Percentiles rank a stretch among this genome's conserved stretches.
phyloP scores from a whole-genome alignment of 2,329 filamentous ascomycete genomes.

The Colletotrichum neosansevieriae region DNA sequence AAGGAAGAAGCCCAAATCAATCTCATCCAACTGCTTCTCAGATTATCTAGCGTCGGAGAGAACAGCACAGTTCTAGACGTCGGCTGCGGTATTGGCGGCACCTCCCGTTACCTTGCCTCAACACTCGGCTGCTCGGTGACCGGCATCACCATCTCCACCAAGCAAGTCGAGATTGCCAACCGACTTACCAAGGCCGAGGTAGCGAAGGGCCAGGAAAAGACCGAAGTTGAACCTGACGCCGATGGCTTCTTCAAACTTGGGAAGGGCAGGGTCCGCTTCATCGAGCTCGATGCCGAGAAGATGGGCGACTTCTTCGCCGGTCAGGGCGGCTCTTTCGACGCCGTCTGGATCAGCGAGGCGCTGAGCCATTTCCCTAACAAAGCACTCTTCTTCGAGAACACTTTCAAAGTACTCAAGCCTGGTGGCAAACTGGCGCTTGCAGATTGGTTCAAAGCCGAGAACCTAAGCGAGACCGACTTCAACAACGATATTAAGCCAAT shows the following conservation, averaged over 20 bases:
- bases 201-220: constrained; percentile 21
- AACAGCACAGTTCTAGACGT: constrained; percentile 64
- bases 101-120: constrained; percentile 66
- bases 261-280: constrained; percentile 62
- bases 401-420: constrained; percentile 58
- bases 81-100: constrained; percentile 72
- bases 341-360: constrained; percentile 73
- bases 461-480: constrained; percentile 57
- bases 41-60: constrained; percentile 48
- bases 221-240: constrained; percentile 40
- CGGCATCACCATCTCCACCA: constrained; percentile 70
- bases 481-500: constrained; percentile 69
- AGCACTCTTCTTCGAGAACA: constrained; percentile 68
- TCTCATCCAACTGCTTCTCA: constrained; percentile 67
- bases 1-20: constrained; percentile 70
- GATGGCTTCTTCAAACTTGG: constrained; percentile 55
- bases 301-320: constrained; percentile 65
- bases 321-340: constrained; percentile 59
- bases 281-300: constrained; percentile 72
- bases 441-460: constrained; percentile 71
- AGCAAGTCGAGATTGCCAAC: constrained; percentile 69
- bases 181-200: constrained; percentile 58
- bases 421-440: constrained; percentile 68
- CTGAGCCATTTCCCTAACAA: constrained; percentile 72
- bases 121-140: constrained; percentile 65